A percentile compares a stretch with the other conserved stretches of the same genome.
Evolutionary conservation across 306 rosid genomes (phyloP).

Genomic region (Rubus parviflorus): DNA sequence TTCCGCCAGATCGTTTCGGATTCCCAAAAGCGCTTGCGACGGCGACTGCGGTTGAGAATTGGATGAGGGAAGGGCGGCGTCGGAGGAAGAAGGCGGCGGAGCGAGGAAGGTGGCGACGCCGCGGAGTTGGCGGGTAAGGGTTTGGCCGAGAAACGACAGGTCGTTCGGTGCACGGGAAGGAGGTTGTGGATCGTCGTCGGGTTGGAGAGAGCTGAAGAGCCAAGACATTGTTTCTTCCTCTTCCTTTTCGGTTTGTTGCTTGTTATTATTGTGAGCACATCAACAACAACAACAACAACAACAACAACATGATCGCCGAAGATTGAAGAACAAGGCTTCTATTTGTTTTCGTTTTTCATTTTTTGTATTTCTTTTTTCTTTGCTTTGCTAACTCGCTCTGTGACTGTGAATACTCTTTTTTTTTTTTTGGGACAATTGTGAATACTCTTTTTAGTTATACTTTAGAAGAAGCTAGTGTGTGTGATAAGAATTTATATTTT

Average conservation of each 20-base stretch:
- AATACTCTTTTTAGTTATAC: no score
- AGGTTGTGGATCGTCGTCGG: constrained; percentile 35
- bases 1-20: constrained; percentile 86
- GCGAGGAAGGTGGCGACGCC: constrained; percentile 87
- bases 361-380: background rate
- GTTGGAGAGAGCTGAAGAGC: constrained; percentile 59
- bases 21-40: constrained; percentile 54
- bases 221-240: constrained; percentile 59
- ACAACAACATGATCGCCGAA: background rate
- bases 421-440: no score
- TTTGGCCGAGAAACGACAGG: constrained; percentile 45
- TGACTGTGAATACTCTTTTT: no score
- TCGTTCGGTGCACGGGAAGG: constrained; percentile 54
- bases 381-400: background rate
- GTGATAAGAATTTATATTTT: no score
- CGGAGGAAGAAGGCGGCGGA: constrained; percentile 48
- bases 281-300: background rate
- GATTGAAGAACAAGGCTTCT: constrained; percentile 12
- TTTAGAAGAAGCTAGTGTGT: background rate
- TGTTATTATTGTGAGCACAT: background rate
- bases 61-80: constrained; percentile 59
- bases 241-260: background rate
- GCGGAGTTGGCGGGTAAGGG: constrained; percentile 60
- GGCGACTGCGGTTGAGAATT: constrained; percentile 67
- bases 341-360: background rate